Base-by-base conservation (phyloP, 2,329 filamentous ascomycete genomes). In the Diaporthe velutina region DNA sequence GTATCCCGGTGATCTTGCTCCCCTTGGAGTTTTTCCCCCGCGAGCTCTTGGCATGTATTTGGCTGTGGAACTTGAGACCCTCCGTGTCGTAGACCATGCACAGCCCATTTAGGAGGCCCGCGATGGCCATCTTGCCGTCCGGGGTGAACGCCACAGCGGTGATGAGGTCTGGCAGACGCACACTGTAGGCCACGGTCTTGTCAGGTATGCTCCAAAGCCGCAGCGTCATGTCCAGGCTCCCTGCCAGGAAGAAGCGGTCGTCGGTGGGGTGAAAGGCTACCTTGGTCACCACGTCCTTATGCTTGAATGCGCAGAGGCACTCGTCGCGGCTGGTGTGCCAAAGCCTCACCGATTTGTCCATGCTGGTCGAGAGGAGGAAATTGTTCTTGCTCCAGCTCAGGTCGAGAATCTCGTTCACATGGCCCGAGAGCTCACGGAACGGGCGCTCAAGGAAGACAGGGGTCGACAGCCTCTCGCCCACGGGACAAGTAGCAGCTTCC, bases 321-420 rank as follows among this genome's bases (percentile, higher is more conserved):
- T 98, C 96, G 4, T 89, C 84, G 70, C 96, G 90, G 81, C 91
- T 96, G 76, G 97, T 89, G 83, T 99, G 97, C 96, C 97, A 99
- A 64, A 99, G 84, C 19, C 95, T 91, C 17, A 99, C 97, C 0
- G 96, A 98, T 86, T 98, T 98, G 82, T 99, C 97, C 95, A 98
- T 98, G 0, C 96, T 98, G 0, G 96, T 97, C 4, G 96, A 98
- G 22, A 99, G 88, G 38, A 99, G 84, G 79, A 99, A 99, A 82
- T 98, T 98, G 84, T 99, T 99, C 88, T 98, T 99, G 86, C 96
- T 98, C 97, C 97, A 99, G 82, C 95, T 98, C 75, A 99, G 83
- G 81, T 98, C 96, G 77, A 99, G 85, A 8, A 99, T 92, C 78
- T 97, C 96, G 22, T 93, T 93, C 0, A 91, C 93, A 81, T 99